Conservation (phyloP, 345 rosid species). For the Aquilaria yunnanensis region DNA sequence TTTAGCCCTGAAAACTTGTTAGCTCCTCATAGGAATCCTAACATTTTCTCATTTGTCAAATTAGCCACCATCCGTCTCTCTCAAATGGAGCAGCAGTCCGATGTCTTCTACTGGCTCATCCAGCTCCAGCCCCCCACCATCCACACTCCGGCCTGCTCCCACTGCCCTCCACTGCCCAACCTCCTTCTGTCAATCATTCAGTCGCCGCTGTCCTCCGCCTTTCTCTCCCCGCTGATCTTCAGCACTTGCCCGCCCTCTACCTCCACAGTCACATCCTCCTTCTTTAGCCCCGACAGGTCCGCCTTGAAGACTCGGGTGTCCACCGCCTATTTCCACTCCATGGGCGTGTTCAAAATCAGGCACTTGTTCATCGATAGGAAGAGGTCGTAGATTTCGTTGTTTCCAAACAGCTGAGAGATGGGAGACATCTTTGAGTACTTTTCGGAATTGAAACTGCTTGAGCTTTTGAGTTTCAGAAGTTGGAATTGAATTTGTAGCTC, state of each 20-base stretch:
- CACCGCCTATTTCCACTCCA: constrained; percentile 45
- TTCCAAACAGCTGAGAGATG: constrained; percentile 21
- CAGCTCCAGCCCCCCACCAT: too few relatives aligned
- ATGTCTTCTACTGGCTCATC: too few relatives aligned
- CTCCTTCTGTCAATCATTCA: constrained; percentile 12
- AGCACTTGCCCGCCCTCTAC: constrained; percentile 28
- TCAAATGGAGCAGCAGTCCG: too few relatives aligned
- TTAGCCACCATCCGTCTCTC: too few relatives aligned
- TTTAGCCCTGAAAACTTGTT: too few relatives aligned
- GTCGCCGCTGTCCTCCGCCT: constrained; percentile 12
- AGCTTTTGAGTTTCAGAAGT: background rate
- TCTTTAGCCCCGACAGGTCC: constrained; percentile 43
- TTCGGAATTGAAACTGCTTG: too few relatives aligned
- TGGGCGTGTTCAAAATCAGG: constrained; percentile 37
- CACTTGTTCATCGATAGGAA: constrained; percentile 38
- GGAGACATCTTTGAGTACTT: constrained; percentile 22
- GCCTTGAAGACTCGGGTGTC: constrained; percentile 31
- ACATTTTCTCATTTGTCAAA: too few relatives aligned
- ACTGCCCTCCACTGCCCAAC: constrained; percentile 40
- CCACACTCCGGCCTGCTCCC: constrained; percentile 6
- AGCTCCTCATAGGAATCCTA: too few relatives aligned
- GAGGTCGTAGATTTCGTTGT: constrained; percentile 33
- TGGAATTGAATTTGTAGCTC: too few relatives aligned
- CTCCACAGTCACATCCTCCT: constrained; percentile 43
- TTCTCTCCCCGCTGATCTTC: constrained; percentile 35